Conservation (phyloP, 2,329 filamentous ascomycete species). For the Alternaria burnsii region DNA sequence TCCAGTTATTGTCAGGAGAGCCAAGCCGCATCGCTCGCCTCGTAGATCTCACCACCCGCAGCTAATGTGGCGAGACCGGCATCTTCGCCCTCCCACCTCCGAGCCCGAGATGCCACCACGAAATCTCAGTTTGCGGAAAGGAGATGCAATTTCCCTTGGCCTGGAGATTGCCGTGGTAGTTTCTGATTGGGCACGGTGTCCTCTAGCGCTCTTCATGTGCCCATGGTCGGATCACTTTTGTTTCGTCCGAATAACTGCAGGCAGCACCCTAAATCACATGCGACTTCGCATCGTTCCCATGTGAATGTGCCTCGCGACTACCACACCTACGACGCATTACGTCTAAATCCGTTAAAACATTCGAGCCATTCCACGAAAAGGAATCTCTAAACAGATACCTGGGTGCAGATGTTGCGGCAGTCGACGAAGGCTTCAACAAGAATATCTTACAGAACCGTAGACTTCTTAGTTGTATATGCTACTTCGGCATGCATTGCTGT, state of each 20-base stretch:
- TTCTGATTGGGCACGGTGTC: background rate
- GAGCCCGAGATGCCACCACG: slow-evolving; percentile 21
- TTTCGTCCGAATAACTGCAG: background rate
- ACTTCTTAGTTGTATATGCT: too few relatives aligned
- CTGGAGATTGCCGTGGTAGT: background rate
- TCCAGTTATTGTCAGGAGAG: slow-evolving; percentile 32
- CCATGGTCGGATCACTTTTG: background rate
- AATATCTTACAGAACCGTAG: too few relatives aligned
- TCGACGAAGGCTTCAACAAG: too few relatives aligned
- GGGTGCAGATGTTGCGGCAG: too few relatives aligned
- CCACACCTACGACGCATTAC: background rate
- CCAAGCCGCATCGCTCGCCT: slow-evolving; percentile 20
- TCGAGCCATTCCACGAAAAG: background rate
- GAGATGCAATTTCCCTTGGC: slow-evolving; percentile 23
- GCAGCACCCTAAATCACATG: background rate
- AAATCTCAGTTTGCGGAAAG: slow-evolving; percentile 15
- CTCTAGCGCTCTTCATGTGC: slow-evolving; percentile 1
- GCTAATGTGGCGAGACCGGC: slow-evolving; percentile 32
- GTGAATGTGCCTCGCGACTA: background rate
- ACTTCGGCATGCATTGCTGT: too few relatives aligned
- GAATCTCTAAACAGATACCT: too few relatives aligned
- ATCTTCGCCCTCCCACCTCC: slow-evolving; percentile 19
- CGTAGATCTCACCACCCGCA: slow-evolving; percentile 29
- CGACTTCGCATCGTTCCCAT: background rate
- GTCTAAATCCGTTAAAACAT: background rate